Base-by-base conservation (phyloP, 805 yeast species). In the Yarrowia sp. region DNA sequence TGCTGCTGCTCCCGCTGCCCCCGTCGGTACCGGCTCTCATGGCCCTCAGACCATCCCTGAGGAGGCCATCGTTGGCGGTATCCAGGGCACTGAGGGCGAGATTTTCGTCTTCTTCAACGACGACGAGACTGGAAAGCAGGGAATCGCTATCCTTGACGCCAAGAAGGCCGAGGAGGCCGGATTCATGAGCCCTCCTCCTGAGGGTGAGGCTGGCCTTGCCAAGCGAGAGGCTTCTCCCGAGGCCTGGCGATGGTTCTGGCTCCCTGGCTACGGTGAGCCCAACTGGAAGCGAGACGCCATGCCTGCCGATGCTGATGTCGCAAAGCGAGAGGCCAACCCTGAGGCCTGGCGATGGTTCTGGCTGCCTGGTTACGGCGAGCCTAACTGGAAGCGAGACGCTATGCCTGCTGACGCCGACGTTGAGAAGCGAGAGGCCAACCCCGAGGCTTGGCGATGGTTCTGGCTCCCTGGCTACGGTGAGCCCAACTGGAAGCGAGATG, bases 301-400 rank as follows among this genome's bases (percentile, higher is more conserved):
- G 41, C 41, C 56, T 11, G 11, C 53, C 8, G 40, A 52, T 10
- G 35, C 12, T 3, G 43, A 19, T 36, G 40, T 12, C 15, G 40
- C 11, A 22, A 41, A 55, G 48, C 61, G 48, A 9, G 61, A 41
- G 46, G 63, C 63, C 48, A 9, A 15, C 48, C 48, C 63, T 7
- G 63, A 56, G 63, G 48, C 63, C n/a, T 56, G 63, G 63, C 63
- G 63, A 56, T 56, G 63, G 63, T 41, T 10, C 40, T 56, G 63
- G 63, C 14, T 41, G 4, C 63, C 63, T 15, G 40, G 40, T 2
- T 26, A n/a, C 22, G 63, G 63, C n/a, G 63, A 56, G 63, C 63
- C 63, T 26, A 56, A 56, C 48, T 56, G 63, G 63, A 56, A 56
- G 63, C 63, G 63, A 26, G 63, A 56, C 26, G 63, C 63, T 8